Base-by-base conservation (phyloP, 2,329 filamentous ascomycete genomes). In the Botrytis hyacinthi region DNA sequence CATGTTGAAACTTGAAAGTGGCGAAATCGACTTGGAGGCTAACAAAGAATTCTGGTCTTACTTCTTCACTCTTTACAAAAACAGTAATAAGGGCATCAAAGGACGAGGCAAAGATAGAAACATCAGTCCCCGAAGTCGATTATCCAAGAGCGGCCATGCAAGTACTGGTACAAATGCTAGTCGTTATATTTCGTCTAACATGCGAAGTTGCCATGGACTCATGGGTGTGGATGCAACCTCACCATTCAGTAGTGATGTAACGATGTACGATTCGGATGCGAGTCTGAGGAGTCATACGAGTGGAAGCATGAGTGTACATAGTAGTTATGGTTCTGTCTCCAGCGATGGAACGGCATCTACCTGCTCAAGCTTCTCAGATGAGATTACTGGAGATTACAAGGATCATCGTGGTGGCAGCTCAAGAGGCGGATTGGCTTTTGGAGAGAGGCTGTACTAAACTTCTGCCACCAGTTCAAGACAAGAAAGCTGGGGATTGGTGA, bases 51-150 rank as follows among this genome's bases (percentile, higher is more conserved):
- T 98, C 69, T 94, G 92, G 85, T 89, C 92, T 77, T 97, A 97
- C 83, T 96, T 98, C 80, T 88, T 91, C 6, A 87, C 87, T 0
- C 86, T 97, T n/a, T 98, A 97, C 87, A 97, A 97, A 85, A 97
- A 98, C 84, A 95, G 92, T 84, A 98, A 98, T 87, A 97, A 97
- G 83, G 96, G 96, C 1, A 98, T 98, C 85, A 98, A 98, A 83
- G 96, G 96, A 18, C 90, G 96, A 63, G 96, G 96, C 61, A 96
- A 95, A 81, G 93, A 95, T 78, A 87, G 93, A 73, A 90, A 90
- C 73, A 91, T 94, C 71, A 81, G 77, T 26, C 70, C 75, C 5
- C 74, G 70, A 69, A 42, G 29, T 62, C 70, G 60, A 37, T 54
- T 46, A 40, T 54, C 37, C 8, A 71, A 18, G n/a, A 62, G 26